Conservation (phyloP, 345 rosid genomes). For the Eucalyptus regnans region DNA sequence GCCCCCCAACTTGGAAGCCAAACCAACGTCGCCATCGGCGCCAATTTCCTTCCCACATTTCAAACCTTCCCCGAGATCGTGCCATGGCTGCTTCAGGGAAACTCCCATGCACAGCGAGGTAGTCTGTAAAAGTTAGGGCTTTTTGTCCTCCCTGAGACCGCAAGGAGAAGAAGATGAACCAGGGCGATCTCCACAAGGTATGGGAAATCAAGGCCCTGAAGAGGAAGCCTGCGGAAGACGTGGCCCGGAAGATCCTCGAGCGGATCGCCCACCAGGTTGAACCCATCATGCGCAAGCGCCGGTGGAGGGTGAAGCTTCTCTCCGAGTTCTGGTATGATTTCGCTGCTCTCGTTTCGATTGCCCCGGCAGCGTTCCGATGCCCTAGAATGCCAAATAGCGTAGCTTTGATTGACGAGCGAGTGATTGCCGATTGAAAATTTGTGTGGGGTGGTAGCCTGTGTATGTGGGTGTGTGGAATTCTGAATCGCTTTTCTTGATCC, state of each 20-base stretch:
- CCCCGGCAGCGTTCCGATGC: not conserved
- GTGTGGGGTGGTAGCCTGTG: not conserved
- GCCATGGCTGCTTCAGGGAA: not conserved
- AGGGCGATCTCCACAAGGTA: slow-evolving; percentile 55
- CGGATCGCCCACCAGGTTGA: slow-evolving; percentile 57
- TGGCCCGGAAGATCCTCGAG: slow-evolving; percentile 56
- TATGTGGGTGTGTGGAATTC: not conserved
- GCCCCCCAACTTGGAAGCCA: not conserved
- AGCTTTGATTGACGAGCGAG: not conserved
- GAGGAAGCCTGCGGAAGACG: slow-evolving; percentile 52
- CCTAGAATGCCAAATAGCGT: not conserved
- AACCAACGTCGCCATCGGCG: not conserved
- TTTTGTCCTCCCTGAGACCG: not conserved
- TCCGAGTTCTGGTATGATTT: slow-evolving; percentile 32
- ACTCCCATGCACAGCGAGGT: not conserved
- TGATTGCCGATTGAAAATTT: not conserved
- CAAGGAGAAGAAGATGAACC: not conserved
- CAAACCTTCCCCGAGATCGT: not conserved
- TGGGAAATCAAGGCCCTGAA: slow-evolving; percentile 76
- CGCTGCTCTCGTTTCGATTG: not conserved
- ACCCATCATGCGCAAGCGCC: slow-evolving; percentile 48
- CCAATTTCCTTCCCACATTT: not conserved
- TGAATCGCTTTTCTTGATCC: not conserved
- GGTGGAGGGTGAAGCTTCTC: slow-evolving; percentile 48
- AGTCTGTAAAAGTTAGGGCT: not conserved